Base-by-base conservation (phyloP, 306 rosid species). In the Potentilla sterilis region DNA sequence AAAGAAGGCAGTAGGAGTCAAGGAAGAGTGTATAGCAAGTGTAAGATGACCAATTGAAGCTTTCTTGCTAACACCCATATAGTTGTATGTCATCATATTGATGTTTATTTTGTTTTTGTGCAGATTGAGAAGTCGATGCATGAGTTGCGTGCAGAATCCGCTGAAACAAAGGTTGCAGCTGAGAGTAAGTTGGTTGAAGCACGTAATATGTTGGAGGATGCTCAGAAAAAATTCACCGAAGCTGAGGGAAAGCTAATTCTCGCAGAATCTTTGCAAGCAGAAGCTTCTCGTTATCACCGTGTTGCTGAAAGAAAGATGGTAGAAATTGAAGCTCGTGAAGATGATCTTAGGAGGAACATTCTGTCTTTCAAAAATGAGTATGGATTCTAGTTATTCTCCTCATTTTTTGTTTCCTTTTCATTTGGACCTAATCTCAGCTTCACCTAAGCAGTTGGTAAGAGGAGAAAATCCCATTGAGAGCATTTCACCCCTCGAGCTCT, bases 321-420 rank as follows among this genome's bases (percentile, higher is more conserved):
- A 68, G 98, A 96, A 83, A 88, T 92, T 75, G 96, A 92, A 85
- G 92, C 91, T 69, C 97, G 97, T 54, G 99, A 92, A 85, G 98
- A 96, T 87, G 96, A 89, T 75, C 96, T 96, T 55, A 87, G 92
- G 77, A 87, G 92, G 78, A 89, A 80, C 70, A 84, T 88, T 73
- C 69, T 79, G 19, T 83, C 96, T 22, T 96, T 90, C 87, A 92
- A 96, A 82, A 84, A 85, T 6, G 91, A 96, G 99, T 96, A 92
- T 42, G 97, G 77, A 59, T 43, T 63, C 42, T 51, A 37, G 5
- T 80, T 44, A 44, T 44, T 61, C 24, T 41, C 46, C 37, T 64
- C 47, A 5, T 11, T 46, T 52, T 8, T 43, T 11, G 15, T 13
- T 65, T 9, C 9, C 8, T 47, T 51, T 49, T 4, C 14, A 48